Percentiles rank a stretch among this genome's conserved stretches.
phyloP scores from a whole-genome alignment of 2,329 filamentous ascomycete species.

The Colletotrichum falcatum region DNA sequence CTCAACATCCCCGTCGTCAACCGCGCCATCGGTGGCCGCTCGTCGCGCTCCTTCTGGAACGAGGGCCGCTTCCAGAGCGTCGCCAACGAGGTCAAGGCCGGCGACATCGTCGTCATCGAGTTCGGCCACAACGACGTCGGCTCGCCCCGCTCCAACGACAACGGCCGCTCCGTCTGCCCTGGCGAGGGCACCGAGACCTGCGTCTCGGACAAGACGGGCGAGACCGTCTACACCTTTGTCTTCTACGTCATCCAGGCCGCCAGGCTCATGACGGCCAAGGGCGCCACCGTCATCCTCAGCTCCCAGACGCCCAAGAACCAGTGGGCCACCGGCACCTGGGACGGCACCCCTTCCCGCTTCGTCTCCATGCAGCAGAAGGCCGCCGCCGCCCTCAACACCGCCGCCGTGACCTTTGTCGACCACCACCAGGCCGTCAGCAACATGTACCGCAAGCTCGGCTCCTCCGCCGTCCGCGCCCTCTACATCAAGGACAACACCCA shows the following conservation, averaged over 20 bases:
- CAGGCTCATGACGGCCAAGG: conserved; percentile 64
- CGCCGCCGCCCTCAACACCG: conserved; percentile 44
- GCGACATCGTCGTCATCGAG: conserved; percentile 77
- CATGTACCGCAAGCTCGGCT: conserved; percentile 64
- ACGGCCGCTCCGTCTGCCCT: conserved; percentile 70
- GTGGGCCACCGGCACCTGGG: conserved; percentile 68
- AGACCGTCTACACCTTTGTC: conserved; percentile 71
- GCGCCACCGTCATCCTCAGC: conserved; percentile 70
- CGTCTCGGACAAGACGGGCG: conserved; percentile 58
- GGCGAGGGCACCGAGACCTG: conserved; percentile 68
- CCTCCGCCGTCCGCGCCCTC: conserved; percentile 60
- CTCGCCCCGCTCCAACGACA: conserved; percentile 65
- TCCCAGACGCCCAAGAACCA: conserved; percentile 69
- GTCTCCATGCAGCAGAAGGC: conserved; percentile 61
- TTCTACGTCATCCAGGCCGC: conserved; percentile 71
- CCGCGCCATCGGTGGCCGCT: conserved; percentile 74
- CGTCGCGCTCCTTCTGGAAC: conserved; percentile 73
- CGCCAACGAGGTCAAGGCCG: conserved; percentile 61
- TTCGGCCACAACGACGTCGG: conserved; percentile 81
- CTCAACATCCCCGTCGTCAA: conserved; percentile 63
- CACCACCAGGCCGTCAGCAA: conserved; percentile 69
- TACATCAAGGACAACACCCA: conserved; percentile 74
- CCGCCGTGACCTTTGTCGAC: conserved; percentile 66
- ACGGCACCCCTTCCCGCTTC: conserved; percentile 63
- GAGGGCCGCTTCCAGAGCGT: conserved; percentile 75